Evolutionary conservation across 148 eudicot species (phyloP), one percentile per base, ranked within the genome.

Genomic region (Suaeda aralocaspica): DNA sequence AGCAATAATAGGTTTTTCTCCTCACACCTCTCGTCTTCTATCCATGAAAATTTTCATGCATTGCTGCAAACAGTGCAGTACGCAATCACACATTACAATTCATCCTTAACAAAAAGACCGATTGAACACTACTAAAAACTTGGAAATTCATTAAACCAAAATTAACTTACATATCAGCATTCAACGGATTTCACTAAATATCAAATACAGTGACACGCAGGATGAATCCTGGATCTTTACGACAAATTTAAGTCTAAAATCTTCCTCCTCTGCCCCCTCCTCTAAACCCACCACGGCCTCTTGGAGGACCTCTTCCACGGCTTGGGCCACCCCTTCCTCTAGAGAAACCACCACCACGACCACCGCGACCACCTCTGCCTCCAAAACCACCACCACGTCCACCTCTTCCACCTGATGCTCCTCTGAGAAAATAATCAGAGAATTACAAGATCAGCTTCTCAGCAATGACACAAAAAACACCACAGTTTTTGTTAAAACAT

Each of bases 341-440:
- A 69, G 76, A 78, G 25, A 76, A 61, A 34, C 84, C 80, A 4
- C 79, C 77, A 51, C 82, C 82, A 16, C 84, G 64, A 45, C 82
- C 84, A 53, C 84, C 75, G 29, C 81, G 83, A 48, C 84, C 71
- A 25, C 95, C 85, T 39, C 87, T 67, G 1, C 92, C 84, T 22
- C 92, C 73, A n/a, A 80, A 76, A 34, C 79, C 80, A 45, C 82
- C 83, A 18, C 96, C 87, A 64, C 89, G 66, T 56, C 86, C 80
- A 56, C 93, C 87, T 30, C 89, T 77, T 71, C 45, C 77, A 77
- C 72, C 76, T 69, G 69, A 75, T 29, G 73, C 57, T 18, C 90
- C 92, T 87, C 89, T 88, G 78, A 42, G 64, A 39, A 62, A 49
- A 55, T 28, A 51, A 29, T 26, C 15, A 24, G 2, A 39, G n/a